Conservation (phyloP, 176 grass and related monocot species). For the Avena sativa region DNA sequence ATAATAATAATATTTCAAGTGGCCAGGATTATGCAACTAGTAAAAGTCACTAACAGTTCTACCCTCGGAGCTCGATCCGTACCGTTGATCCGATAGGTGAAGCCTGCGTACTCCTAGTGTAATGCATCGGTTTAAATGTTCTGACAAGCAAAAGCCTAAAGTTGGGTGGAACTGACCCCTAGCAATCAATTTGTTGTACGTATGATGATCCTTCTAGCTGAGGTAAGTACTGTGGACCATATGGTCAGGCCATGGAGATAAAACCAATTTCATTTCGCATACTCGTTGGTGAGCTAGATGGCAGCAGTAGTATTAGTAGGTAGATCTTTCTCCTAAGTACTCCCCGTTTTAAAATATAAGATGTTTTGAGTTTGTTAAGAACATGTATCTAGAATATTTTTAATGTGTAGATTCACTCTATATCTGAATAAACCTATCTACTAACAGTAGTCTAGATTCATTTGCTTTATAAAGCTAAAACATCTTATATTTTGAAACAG, state of each 20-base stretch:
- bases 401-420: no score
- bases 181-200: background rate
- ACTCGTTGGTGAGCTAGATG: background rate
- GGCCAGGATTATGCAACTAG: background rate
- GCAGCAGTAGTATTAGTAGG: no score
- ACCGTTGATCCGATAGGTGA: background rate
- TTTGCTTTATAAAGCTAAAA: no score
- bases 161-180: background rate
- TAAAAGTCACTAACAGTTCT: background rate
- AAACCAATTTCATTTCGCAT: no score
- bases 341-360: no score
- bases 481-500: no score
- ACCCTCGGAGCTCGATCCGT: background rate
- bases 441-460: no score
- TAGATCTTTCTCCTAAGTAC: background rate
- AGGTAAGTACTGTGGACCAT: background rate
- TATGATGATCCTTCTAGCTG: no score
- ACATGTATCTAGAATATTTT: no score
- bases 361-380: no score
- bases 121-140: background rate
- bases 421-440: no score
- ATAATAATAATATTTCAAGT: background rate
- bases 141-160: constrained; percentile 6
- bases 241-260: background rate
- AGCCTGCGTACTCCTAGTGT: background rate